Conservation (phyloP, 2,329 filamentous ascomycete species). For the Waltergamsia citrina region DNA sequence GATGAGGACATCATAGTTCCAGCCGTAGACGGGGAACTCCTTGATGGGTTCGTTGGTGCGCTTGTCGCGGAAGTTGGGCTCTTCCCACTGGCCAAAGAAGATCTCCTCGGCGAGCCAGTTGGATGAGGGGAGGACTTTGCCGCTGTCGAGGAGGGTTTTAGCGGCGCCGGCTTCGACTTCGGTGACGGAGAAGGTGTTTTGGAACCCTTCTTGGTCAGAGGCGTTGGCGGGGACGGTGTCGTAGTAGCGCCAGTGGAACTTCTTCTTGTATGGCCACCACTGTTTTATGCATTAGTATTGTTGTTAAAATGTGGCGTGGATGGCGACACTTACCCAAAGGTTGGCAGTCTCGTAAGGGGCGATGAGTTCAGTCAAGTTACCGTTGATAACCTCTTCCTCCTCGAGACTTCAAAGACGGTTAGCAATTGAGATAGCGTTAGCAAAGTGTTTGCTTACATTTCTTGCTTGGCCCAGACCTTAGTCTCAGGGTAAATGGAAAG, state of each 20-base stretch:
- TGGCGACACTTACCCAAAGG: constrained; percentile 28
- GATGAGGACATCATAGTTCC: constrained; percentile 44
- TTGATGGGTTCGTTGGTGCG: constrained; percentile 29
- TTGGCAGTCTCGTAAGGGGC: constrained; percentile 41
- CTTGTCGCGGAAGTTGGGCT: constrained; percentile 43
- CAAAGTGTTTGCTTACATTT: constrained; percentile 24
- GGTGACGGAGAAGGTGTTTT: constrained; percentile 41
- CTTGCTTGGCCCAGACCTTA: constrained; percentile 39
- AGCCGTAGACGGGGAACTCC: constrained; percentile 40
- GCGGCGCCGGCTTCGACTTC: constrained; percentile 30
- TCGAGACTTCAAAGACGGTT: constrained; percentile 26
- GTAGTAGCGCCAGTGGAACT: constrained; percentile 45
- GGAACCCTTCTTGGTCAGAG: constrained; percentile 36
- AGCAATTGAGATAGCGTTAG: too few species aligned
- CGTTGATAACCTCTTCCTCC: constrained; percentile 36
- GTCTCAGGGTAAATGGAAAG: constrained; percentile 40
- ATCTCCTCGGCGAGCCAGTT: constrained; percentile 39
- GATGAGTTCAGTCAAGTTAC: constrained; percentile 39
- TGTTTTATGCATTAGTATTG: constrained; percentile 12
- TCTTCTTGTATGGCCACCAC: constrained; percentile 42
- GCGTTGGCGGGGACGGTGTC: constrained; percentile 29
- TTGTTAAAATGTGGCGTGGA: background rate
- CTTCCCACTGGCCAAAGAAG: constrained; percentile 37
- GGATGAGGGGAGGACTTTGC: constrained; percentile 34
- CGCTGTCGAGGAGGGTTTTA: constrained; percentile 31